Evolutionary conservation across 352 stramenopile genomes (phyloP).

Genomic region (Globisporangium middletonii): DNA sequence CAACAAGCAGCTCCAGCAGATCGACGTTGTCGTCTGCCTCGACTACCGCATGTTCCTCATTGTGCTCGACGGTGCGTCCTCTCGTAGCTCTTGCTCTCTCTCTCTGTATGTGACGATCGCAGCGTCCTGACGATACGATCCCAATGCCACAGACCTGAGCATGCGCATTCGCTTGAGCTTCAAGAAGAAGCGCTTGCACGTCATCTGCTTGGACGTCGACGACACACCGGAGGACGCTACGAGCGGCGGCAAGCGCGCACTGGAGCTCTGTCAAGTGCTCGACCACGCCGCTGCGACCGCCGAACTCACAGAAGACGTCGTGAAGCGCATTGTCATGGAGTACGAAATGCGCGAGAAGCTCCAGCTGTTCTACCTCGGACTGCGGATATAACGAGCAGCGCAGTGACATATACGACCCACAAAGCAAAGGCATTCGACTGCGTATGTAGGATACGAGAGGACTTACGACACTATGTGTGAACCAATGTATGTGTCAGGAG

Average conservation of each 20-base stretch:
- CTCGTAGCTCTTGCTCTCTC: conserved; percentile 4
- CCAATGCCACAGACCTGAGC: conserved; percentile 28
- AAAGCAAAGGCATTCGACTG: too few relatives aligned
- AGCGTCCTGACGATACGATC: background rate
- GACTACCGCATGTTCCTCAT: conserved; percentile 77
- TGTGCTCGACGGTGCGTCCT: conserved; percentile 47
- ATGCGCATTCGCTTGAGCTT: conserved; percentile 42
- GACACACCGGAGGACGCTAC: conserved; percentile 68
- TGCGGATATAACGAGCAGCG: conserved; percentile 26
- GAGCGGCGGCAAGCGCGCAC: conserved; percentile 36
- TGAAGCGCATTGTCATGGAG: conserved; percentile 33
- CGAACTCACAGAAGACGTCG: conserved; percentile 34
- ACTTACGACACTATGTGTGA: too few relatives aligned
- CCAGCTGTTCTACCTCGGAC: conserved; percentile 43
- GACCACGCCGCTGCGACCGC: conserved; percentile 14
- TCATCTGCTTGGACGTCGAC: conserved; percentile 76
- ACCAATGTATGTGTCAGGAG: too few relatives aligned
- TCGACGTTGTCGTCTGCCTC: conserved; percentile 79
- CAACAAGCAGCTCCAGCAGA: conserved; percentile 48
- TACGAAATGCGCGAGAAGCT: conserved; percentile 36
- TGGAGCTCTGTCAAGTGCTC: conserved; percentile 46
- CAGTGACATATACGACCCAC: too few relatives aligned
- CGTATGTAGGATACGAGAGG: too few relatives aligned
- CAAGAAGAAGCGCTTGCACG: conserved; percentile 52
- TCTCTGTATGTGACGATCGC: conserved; percentile 2